Evolutionary conservation across 1,139 yeast species (phyloP).

Genomic region (Candida labiduridarum): DNA sequence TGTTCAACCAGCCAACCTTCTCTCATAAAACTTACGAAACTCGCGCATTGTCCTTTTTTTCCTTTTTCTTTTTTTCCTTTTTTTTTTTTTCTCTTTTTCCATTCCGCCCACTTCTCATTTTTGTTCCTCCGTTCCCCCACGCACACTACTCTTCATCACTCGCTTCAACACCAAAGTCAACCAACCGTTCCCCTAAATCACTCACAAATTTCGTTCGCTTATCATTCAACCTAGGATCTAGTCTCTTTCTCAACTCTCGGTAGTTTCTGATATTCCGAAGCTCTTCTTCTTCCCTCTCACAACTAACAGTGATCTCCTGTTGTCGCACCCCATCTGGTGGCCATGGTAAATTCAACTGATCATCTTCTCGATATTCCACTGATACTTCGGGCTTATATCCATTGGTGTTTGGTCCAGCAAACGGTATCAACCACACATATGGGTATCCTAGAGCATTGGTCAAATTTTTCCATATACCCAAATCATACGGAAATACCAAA

Average conservation of each 20-base stretch:
- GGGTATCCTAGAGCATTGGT: constrained; percentile 56
- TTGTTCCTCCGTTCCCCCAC: too few species aligned
- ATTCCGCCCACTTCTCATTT: too few species aligned
- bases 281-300: constrained; percentile 23
- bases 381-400: constrained; percentile 53
- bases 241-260: constrained; percentile 24
- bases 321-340: constrained; percentile 81
- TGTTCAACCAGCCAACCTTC: too few species aligned
- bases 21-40: too few species aligned
- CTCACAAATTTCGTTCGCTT: constrained; percentile 66
- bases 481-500: constrained; percentile 79
- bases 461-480: constrained; percentile 60
- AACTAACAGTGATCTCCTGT: constrained; percentile 28
- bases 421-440: constrained; percentile 70
- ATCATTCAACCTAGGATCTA: constrained; percentile 30
- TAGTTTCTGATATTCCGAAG: constrained; percentile 19
- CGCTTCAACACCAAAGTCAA: constrained; percentile 89
- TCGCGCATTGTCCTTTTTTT: too few species aligned
- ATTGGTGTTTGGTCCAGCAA: constrained; percentile 50
- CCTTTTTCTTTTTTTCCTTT: too few species aligned
- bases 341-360: constrained; percentile 74
- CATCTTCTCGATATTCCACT: constrained; percentile 57
- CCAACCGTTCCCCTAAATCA: constrained; percentile 76
- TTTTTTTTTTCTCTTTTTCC: too few species aligned
- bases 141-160: constrained; percentile 20